phyloP scores from a whole-genome alignment of 768 basidiomycete species.

The Termitomyces titanicus region DNA sequence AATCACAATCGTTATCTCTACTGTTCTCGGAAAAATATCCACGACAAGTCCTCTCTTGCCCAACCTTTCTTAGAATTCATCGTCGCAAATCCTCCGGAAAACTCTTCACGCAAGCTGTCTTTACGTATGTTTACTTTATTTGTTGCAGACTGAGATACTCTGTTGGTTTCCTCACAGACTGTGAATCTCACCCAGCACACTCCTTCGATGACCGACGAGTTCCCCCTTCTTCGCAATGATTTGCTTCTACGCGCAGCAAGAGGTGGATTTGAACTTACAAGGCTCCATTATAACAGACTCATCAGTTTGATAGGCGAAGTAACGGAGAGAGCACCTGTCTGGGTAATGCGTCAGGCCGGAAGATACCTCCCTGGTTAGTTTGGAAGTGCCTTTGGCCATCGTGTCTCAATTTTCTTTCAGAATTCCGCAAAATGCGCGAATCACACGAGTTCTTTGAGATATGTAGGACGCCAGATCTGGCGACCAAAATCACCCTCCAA shows the following conservation, averaged over 20 bases:
- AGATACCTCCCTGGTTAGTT: slow-evolving; percentile 85
- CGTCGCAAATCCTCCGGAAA: too few species aligned
- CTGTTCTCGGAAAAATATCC: not conserved
- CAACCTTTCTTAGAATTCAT: too few species aligned
- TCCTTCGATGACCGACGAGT: slow-evolving; percentile 37
- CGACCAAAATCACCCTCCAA: slow-evolving; percentile 87
- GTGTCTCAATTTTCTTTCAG: slow-evolving; percentile 34
- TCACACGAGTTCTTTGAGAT: slow-evolving; percentile 93
- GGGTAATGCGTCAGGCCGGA: slow-evolving; percentile 98
- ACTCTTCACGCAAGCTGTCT: not conserved
- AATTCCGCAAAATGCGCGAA: slow-evolving; percentile 85
- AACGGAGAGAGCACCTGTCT: slow-evolving; percentile 92
- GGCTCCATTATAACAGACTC: not conserved
- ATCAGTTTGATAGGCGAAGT: slow-evolving; percentile 53
- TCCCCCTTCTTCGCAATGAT: slow-evolving; percentile 83
- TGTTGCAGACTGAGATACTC: not conserved
- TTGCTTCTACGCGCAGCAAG: slow-evolving; percentile 83
- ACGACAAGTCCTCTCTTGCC: too few species aligned
- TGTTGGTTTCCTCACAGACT: not conserved
- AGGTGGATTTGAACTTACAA: slow-evolving; percentile 40
- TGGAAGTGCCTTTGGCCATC: slow-evolving; percentile 5
- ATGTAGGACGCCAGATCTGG: slow-evolving; percentile 88
- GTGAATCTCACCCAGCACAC: not conserved
- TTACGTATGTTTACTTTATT: not conserved
- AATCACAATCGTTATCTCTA: slow-evolving; percentile 14